phyloP scores from a whole-genome alignment of 352 stramenopile species.

The Phytophthora cryptogea region DNA sequence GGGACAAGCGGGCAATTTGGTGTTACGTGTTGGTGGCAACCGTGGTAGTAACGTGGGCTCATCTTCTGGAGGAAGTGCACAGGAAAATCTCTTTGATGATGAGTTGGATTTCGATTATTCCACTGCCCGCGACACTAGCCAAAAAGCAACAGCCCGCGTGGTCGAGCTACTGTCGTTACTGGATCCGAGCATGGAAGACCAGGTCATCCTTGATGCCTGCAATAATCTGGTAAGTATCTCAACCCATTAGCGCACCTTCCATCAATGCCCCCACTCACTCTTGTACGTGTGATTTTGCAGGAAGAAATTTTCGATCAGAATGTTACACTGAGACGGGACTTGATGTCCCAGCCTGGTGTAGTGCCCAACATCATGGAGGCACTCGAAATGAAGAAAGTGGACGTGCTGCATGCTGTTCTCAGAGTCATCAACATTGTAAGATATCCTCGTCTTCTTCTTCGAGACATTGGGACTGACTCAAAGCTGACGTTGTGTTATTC shows the following conservation, averaged over 20 bases:
- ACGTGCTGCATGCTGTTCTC: conserved; percentile 86
- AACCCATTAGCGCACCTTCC: not conserved
- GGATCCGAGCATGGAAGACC: conserved; percentile 87
- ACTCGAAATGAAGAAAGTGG: conserved; percentile 91
- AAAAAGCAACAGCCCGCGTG: conserved; percentile 76
- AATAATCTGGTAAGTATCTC: conserved; percentile 53
- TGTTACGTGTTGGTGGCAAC: conserved; percentile 24
- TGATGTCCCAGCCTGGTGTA: conserved; percentile 92
- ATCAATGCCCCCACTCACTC: not conserved
- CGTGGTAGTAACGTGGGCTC: conserved; percentile 24
- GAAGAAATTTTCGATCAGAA: conserved; percentile 86
- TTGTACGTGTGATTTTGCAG: conserved; percentile 22
- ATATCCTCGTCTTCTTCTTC: not conserved
- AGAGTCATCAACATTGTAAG: conserved; percentile 86
- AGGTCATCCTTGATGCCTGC: conserved; percentile 84
- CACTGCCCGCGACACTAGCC: conserved; percentile 69
- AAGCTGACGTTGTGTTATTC: not conserved
- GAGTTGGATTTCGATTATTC: conserved; percentile 85
- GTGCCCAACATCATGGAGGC: conserved; percentile 94
- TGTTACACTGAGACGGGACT: conserved; percentile 63
- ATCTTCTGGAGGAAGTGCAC: conserved; percentile 39
- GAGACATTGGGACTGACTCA: conserved; percentile 4
- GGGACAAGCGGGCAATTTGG: conserved; percentile 18
- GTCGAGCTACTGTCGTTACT: conserved; percentile 78
- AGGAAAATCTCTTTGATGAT: conserved; percentile 80